These are phyloP conservation scores for Cercophora sp. DNA, from an alignment of 495 filamentous ascomycete species.

Conservation along the genomic window DNA sequence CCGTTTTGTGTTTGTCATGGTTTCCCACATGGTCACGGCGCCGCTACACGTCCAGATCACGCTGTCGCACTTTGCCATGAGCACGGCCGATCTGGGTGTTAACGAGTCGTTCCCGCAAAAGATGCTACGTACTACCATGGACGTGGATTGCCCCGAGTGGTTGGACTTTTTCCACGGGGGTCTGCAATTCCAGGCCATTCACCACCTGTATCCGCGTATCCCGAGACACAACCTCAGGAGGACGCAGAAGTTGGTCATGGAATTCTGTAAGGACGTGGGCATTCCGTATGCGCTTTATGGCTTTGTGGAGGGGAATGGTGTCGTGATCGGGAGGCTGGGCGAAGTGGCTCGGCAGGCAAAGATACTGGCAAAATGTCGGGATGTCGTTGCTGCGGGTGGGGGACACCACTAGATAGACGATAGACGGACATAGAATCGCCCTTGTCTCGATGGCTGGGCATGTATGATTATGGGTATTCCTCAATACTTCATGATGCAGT, in stretches of 20 bases:
- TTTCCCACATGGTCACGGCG: conserved; percentile 83
- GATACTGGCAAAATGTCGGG: conserved; percentile 84
- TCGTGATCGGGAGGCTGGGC: conserved; percentile 76
- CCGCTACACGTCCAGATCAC: conserved; percentile 95
- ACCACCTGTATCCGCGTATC: conserved; percentile 92
- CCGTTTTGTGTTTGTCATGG: conserved; percentile 70
- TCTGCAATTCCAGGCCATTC: conserved; percentile 93
- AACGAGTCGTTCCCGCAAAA: conserved; percentile 91
- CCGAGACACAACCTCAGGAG: conserved; percentile 87
- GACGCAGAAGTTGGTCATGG: conserved; percentile 76
- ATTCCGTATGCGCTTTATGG: conserved; percentile 94
- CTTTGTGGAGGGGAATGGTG: conserved; percentile 87
- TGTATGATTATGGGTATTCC: too few relatives aligned
- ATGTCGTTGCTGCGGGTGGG: conserved; percentile 42
- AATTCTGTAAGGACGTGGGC: conserved; percentile 85
- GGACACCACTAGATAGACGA: background rate
- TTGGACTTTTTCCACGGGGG: conserved; percentile 96
- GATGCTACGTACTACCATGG: conserved; percentile 98
- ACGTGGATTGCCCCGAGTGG: conserved; percentile 93
- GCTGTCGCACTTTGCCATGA: conserved; percentile 96
- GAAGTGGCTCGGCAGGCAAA: conserved; percentile 86
- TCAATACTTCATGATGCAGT: too few relatives aligned
- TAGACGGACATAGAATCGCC: too few relatives aligned
- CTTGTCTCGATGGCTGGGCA: too few relatives aligned
- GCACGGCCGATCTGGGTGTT: conserved; percentile 80